Evolutionary conservation across 1,284 basidiomycete species (phyloP).

Genomic region (Violaceomyces palustris): DNA sequence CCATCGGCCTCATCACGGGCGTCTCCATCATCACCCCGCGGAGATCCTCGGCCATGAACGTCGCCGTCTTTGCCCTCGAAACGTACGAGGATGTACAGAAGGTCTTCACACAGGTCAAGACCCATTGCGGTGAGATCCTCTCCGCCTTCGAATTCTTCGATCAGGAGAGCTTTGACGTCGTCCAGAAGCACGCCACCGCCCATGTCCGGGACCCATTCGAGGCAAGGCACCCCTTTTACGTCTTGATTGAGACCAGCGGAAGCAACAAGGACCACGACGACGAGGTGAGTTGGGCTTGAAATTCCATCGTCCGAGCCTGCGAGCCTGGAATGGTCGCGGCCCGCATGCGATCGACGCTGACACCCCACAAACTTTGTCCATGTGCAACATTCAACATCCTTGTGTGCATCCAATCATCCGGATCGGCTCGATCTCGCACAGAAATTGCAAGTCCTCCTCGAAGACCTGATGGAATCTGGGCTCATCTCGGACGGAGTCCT

Average conservation of each 20-base stretch:
- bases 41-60: conserved; percentile 61
- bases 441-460: conserved; percentile 82
- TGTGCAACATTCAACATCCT: too few relatives aligned
- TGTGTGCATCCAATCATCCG: too few relatives aligned
- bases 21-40: conserved; percentile 93
- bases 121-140: conserved; percentile 85
- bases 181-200: conserved; percentile 61
- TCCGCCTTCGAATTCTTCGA: conserved; percentile 98
- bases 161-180: conserved; percentile 77
- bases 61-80: conserved; percentile 60
- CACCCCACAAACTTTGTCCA: too few relatives aligned
- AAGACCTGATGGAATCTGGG: conserved; percentile 70
- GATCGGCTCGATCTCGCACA: too few relatives aligned
- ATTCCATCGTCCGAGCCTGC: too few relatives aligned
- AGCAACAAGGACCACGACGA: conserved; percentile 90
- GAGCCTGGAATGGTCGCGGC: too few relatives aligned
- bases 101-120: conserved; percentile 59
- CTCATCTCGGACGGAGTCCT: conserved; percentile 86
- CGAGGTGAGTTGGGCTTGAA: conserved; percentile 66
- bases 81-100: conserved; percentile 60
- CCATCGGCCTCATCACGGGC: conserved; percentile 88
- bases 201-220: conserved; percentile 46
- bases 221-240: conserved; percentile 60
- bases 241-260: conserved; percentile 88
- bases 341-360: too few relatives aligned